Evolutionary conservation across 352 stramenopile species (phyloP).

Genomic region (Globisporangium megalacanthum): DNA sequence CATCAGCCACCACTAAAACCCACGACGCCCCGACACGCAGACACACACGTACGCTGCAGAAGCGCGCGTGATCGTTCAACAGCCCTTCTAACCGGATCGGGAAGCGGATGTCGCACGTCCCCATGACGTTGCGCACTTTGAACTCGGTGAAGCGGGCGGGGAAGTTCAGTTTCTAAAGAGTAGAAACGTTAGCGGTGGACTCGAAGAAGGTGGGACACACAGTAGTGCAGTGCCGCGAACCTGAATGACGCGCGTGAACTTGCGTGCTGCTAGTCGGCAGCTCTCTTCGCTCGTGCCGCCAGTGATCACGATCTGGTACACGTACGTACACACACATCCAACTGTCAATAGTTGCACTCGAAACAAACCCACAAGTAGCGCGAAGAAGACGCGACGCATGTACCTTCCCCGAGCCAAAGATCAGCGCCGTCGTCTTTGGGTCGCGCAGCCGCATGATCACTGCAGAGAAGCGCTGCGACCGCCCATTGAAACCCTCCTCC

Average conservation of each 20-base stretch:
- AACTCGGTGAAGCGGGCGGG: constrained; percentile 84
- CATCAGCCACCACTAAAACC: too few species aligned
- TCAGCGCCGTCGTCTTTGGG: constrained; percentile 96
- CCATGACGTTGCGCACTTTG: constrained; percentile 98
- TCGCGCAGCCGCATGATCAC: constrained; percentile 95
- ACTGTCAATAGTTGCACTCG: too few species aligned
- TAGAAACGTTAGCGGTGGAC: too few species aligned
- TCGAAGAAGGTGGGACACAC: background rate
- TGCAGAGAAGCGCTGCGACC: constrained; percentile 88
- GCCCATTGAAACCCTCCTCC: background rate
- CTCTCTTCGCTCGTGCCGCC: constrained; percentile 79
- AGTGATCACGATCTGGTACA: constrained; percentile 77
- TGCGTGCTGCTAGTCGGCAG: constrained; percentile 75
- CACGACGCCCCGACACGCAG: background rate
- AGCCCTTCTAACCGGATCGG: constrained; percentile 98
- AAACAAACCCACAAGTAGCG: background rate
- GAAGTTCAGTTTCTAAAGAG: constrained; percentile 82
- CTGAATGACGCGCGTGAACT: constrained; percentile 85
- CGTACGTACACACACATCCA: too few species aligned
- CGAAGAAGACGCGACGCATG: background rate
- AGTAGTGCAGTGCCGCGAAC: constrained; percentile 14
- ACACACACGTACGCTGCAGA: constrained; percentile 82
- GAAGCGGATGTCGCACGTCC: constrained; percentile 97
- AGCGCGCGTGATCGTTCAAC: constrained; percentile 93
- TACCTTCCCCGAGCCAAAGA: constrained; percentile 96